These are phyloP conservation scores for Cutaneotrichosporon mucoides DNA, from an alignment of 1,284 basidiomycete genomes.

Conservation along the genomic window DNA sequence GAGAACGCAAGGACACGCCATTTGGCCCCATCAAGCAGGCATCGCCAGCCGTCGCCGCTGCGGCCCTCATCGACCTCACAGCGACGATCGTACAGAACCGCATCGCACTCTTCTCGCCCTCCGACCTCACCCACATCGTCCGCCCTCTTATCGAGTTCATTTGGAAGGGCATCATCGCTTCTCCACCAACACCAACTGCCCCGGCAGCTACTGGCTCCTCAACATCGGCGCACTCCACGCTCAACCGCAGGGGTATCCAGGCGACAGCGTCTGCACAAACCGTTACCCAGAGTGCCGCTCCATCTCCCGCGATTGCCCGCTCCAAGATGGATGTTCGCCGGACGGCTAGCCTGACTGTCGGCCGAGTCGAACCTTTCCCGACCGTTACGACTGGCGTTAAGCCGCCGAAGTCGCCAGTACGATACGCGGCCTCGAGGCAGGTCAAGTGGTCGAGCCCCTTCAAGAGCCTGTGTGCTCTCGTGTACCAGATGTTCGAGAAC, in stretches of 20 bases:
- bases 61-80: slow-evolving; percentile 37
- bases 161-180: slow-evolving; percentile 30
- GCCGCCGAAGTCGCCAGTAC: slow-evolving; percentile 13
- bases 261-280: not conserved
- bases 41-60: slow-evolving; percentile 24
- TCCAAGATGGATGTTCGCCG: slow-evolving; percentile 3
- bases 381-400: slow-evolving; percentile 2
- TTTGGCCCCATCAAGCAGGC: slow-evolving; percentile 31
- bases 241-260: slow-evolving; percentile 4
- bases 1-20: slow-evolving; percentile 10
- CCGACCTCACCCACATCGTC: slow-evolving; percentile 36
- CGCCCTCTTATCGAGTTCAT: slow-evolving; percentile 36
- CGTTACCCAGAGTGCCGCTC: not conserved
- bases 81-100: slow-evolving; percentile 33
- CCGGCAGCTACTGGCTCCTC: not conserved
- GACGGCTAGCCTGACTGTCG: slow-evolving; percentile 12
- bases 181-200: not conserved
- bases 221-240: slow-evolving; percentile 13
- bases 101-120: slow-evolving; percentile 37
- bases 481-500: slow-evolving; percentile 30
- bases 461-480: slow-evolving; percentile 26
- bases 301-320: not conserved
- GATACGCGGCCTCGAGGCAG: not conserved
- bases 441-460: slow-evolving; percentile 29
- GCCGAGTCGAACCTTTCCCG: slow-evolving; percentile 16